These are phyloP conservation scores for Phaeosphaeriaceae sp. DNA, from an alignment of 2,329 filamentous ascomycete species.

Conservation along the genomic window DNA sequence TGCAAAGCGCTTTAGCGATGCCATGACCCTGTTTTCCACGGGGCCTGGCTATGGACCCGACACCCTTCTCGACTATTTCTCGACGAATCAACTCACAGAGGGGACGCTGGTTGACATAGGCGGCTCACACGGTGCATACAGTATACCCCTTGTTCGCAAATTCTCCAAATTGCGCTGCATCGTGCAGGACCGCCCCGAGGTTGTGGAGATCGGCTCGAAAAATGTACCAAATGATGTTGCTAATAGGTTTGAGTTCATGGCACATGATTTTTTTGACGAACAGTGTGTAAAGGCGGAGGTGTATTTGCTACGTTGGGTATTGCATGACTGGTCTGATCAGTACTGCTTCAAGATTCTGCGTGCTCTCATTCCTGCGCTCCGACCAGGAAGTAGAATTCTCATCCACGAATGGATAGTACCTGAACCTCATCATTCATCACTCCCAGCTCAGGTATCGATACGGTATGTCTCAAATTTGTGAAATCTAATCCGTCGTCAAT, in stretches of 20 bases:
- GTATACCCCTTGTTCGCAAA: conserved; percentile 1
- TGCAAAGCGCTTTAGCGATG: not conserved
- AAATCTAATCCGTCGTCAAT: not conserved
- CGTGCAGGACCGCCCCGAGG: no score
- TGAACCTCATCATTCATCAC: not conserved
- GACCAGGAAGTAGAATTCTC: conserved; percentile 1
- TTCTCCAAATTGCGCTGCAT: no score
- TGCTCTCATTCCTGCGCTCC: conserved; percentile 9
- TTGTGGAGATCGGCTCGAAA: no score
- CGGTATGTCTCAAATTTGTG: not conserved
- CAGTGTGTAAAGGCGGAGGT: conserved; percentile 30
- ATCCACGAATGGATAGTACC: conserved; percentile 9
- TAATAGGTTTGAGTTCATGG: no score
- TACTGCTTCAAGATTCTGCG: conserved; percentile 11
- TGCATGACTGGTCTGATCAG: conserved; percentile 55
- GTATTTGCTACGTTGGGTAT: conserved; percentile 63
- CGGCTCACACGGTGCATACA: conserved; percentile 6
- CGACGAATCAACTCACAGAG: not conserved
- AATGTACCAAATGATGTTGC: no score
- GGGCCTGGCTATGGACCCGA: conserved; percentile 6
- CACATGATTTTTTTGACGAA: conserved; percentile 10
- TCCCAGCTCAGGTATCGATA: no score
- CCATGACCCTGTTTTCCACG: conserved; percentile 2
- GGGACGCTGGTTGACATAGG: conserved; percentile 7
- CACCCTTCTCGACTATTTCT: conserved; percentile 4